Evolutionary conservation across 768 basidiomycete species (phyloP).

Genomic region (Hericium coralloides): DNA sequence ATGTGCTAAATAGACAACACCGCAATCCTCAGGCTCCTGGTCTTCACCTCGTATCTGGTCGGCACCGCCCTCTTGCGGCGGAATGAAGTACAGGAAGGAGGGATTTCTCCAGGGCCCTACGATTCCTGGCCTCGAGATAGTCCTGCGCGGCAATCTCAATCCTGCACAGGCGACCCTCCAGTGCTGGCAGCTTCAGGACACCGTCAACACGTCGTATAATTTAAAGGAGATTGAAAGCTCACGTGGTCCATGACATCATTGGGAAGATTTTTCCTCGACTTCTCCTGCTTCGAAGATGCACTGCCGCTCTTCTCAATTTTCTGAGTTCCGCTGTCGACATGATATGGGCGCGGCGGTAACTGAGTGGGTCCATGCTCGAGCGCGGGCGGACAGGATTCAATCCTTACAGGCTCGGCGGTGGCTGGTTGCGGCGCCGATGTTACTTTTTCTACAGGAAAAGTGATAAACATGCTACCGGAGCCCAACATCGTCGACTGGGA

Average conservation of each 20-base stretch:
- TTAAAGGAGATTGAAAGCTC: neutral
- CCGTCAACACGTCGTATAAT: neutral
- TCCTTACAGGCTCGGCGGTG: neutral
- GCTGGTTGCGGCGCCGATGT: constrained; percentile 9
- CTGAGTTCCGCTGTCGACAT: neutral
- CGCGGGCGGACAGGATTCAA: constrained; percentile 4
- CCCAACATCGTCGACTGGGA: constrained; percentile 12
- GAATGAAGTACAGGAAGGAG: constrained; percentile 2
- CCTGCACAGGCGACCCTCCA: constrained; percentile 10
- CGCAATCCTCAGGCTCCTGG: too few relatives aligned
- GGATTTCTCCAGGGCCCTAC: constrained; percentile 11
- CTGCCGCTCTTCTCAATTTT: neutral
- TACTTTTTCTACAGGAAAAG: constrained; percentile 10
- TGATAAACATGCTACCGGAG: constrained; percentile 14
- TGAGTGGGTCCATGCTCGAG: constrained; percentile 12
- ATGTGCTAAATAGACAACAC: too few relatives aligned
- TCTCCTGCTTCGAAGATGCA: neutral
- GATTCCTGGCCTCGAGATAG: constrained; percentile 10
- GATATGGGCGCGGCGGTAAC: constrained; percentile 10
- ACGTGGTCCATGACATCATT: neutral
- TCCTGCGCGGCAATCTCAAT: constrained; percentile 9
- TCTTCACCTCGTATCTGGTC: too few relatives aligned
- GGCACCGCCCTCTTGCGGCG: too few relatives aligned
- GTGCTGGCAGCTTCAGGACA: constrained; percentile 4
- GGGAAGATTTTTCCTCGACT: neutral